A percentile compares a stretch with the other conserved stretches of the same genome.
phyloP scores from a whole-genome alignment of 129 eudicot species.

The Tagetes erecta region DNA sequence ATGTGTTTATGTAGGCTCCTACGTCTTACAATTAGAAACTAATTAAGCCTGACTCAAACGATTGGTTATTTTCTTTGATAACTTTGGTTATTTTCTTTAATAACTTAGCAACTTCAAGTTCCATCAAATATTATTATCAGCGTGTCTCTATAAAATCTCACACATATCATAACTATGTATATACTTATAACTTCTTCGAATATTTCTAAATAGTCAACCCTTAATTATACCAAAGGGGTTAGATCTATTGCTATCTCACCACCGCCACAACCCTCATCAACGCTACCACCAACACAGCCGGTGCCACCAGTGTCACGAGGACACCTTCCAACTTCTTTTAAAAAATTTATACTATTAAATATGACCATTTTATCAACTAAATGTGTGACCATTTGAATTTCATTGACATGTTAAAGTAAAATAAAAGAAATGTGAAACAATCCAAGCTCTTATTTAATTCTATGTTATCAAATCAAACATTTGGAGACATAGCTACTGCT shows the following conservation, averaged over 20 bases:
- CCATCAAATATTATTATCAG: not conserved
- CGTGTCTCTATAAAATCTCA: not conserved
- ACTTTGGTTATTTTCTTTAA: no score
- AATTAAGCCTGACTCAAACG: constrained; percentile 5
- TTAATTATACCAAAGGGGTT: no score
- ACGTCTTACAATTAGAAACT: constrained; percentile 4
- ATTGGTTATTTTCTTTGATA: not conserved
- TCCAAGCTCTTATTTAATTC: not conserved
- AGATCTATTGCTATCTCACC: no score
- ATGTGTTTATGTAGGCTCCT: constrained; percentile 16
- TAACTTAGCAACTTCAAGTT: not conserved
- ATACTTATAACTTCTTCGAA: not conserved
- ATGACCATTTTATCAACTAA: no score
- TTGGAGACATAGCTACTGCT: constrained; percentile 22
- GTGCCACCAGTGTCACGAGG: no score
- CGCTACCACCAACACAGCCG: no score
- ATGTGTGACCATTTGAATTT: no score
- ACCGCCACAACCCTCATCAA: no score
- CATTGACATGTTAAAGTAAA: no score
- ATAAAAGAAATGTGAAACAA: not conserved
- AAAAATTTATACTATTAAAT: no score
- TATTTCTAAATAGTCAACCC: not conserved
- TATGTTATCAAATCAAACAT: constrained; percentile 1
- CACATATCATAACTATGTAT: not conserved
- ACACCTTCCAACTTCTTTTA: no score